Percentiles rank a stretch among this genome's conserved stretches.
Evolutionary conservation across 176 grass and related monocot genomes (phyloP).

Genomic region (Themeda triandra): DNA sequence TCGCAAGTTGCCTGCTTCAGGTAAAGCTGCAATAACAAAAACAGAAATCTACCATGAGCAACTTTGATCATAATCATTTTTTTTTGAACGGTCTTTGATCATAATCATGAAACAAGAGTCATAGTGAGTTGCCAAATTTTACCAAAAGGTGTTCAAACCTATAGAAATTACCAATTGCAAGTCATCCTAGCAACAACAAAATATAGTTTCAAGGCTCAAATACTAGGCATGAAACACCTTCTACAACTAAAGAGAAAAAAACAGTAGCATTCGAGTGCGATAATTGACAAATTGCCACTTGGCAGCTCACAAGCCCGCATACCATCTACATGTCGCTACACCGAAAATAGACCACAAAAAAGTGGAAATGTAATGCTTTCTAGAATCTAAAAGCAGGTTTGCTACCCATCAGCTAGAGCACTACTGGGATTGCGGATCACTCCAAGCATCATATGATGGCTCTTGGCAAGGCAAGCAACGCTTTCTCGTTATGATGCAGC

Average conservation of each 20-base stretch:
- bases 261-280: not conserved
- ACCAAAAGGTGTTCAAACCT: not conserved
- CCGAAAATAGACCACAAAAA: not conserved
- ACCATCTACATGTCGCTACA: constrained; percentile 6
- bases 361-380: constrained; percentile 18
- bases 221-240: not conserved
- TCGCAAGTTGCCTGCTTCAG: constrained; percentile 25
- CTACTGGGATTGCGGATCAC: constrained; percentile 31
- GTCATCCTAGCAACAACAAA: not conserved
- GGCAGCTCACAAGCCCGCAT: not conserved
- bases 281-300: not conserved
- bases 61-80: too few species aligned
- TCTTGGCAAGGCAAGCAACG: constrained; percentile 36
- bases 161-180: not conserved
- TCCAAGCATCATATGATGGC: constrained; percentile 40
- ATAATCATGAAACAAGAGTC: not conserved
- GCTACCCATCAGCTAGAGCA: constrained; percentile 32
- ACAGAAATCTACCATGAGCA: constrained; percentile 18
- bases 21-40: constrained; percentile 42
- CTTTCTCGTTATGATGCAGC: constrained; percentile 22
- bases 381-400: constrained; percentile 27
- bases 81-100: too few species aligned
- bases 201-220: not conserved
- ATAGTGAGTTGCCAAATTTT: not conserved
- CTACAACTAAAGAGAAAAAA: not conserved